A percentile compares a stretch with the other conserved stretches of the same genome.
Conservation (phyloP, 2,329 filamentous ascomycete genomes). For the Colletotrichum paranaense region DNA sequence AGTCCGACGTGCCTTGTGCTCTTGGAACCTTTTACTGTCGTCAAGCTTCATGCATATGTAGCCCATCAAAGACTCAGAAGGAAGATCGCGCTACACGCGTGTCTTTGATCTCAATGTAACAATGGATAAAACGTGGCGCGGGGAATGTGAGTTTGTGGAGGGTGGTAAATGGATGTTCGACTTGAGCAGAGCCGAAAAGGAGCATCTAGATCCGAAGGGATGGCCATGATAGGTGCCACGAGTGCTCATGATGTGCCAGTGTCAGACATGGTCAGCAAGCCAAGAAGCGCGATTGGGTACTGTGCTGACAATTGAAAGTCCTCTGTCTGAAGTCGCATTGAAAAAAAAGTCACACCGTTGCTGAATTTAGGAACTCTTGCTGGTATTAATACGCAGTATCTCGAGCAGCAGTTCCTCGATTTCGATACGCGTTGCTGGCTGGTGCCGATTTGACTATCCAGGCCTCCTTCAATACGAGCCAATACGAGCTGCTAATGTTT, state of each 20-base stretch:
- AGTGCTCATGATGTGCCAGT: slow-evolving; percentile 13
- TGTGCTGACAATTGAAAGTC: slow-evolving; percentile 25
- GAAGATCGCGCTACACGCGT: neutral
- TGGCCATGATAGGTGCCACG: slow-evolving; percentile 30
- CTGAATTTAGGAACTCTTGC: neutral
- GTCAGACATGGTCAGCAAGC: slow-evolving; percentile 27
- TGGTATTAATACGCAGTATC: slow-evolving; percentile 6
- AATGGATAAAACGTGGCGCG: neutral
- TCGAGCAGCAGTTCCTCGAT: slow-evolving; percentile 2
- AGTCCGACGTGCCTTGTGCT: neutral
- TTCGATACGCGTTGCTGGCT: neutral
- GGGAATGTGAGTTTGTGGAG: neutral
- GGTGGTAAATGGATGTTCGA: neutral
- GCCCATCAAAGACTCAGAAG: neutral
- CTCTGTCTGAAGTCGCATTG: slow-evolving; percentile 11
- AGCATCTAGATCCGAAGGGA: neutral
- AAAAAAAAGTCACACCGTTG: neutral
- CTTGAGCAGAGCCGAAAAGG: neutral
- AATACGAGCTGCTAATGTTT: neutral
- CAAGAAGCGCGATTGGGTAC: slow-evolving; percentile 7
- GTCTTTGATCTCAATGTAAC: neutral
- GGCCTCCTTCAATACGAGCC: neutral
- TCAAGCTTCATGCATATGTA: neutral
- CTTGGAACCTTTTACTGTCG: neutral
- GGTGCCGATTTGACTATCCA: neutral